phyloP scores from a whole-genome alignment of 192 early-diverging fungal species.

The Backusella luteola region DNA sequence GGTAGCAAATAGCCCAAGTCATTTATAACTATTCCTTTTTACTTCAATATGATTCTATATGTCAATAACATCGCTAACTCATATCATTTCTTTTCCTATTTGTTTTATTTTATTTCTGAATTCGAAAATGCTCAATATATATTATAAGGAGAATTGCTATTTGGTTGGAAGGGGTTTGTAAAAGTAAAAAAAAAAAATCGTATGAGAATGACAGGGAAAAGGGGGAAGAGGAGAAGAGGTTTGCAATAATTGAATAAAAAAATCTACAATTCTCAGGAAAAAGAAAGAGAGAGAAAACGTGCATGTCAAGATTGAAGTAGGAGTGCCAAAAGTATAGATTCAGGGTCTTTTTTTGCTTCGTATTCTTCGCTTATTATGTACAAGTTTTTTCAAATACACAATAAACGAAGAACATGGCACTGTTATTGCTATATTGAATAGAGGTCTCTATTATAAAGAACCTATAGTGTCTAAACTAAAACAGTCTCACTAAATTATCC shows the following conservation, averaged over 20 bases:
- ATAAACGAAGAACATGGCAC: not conserved
- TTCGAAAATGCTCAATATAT: not conserved
- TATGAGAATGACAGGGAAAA: not conserved
- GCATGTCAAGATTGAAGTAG: not conserved
- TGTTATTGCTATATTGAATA: not conserved
- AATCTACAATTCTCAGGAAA: not conserved
- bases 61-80: too few relatives aligned
- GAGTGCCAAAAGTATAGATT: not conserved
- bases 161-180: not conserved
- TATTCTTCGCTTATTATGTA: not conserved
- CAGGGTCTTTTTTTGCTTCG: not conserved
- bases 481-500: conserved; percentile 23
- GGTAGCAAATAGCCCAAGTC: not conserved
- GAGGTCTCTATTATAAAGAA: not conserved
- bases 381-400: not conserved
- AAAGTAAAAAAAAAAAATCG: not conserved
- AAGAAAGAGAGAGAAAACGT: not conserved
- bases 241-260: not conserved
- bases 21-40: not conserved
- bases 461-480: not conserved
- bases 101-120: not conserved
- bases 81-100: not conserved
- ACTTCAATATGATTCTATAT: not conserved
- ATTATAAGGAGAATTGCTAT: not conserved
- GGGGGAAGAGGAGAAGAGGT: not conserved